Evolutionary conservation across 106 monocot species (phyloP), one percentile per base, ranked within the genome.

Genomic region (Platanthera guangdongensis): DNA sequence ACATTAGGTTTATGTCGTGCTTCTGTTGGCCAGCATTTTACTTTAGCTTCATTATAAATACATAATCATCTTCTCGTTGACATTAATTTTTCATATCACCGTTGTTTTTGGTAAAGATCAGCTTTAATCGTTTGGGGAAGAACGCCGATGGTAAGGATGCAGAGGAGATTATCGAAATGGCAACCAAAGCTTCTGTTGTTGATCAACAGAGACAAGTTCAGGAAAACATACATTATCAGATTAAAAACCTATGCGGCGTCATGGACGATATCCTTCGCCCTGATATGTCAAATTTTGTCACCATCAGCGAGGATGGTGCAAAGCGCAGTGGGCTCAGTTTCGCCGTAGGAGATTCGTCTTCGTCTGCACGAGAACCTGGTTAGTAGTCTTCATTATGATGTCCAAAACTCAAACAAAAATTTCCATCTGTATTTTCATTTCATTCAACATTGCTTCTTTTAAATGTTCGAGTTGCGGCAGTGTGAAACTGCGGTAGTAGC

Each of bases 141-240:
- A 87, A 90, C 82, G 99, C 88, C 74, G 88, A 88, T 76, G 94
- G 92, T 73, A 90, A 90, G 72, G 99, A 99, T 77, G 84, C 90
- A 32, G 92, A 94, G 21, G 94, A 94, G 84, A 89, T 94, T 59
- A 88, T 94, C 71, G 86, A 99, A 6, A 78, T 99, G 84, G 99
- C 88, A 60, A 81, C 52, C 83, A 94, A 94, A 84, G 89, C 94
- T 62, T 90, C 92, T 80, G 81, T 94, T 76, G 48, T 80, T 78
- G 94, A 94, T 83, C 99, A 99, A 79, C 83, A 81, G 82, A 94
- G 84, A 57, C 89, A 94, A 85, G 89, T 94, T 5, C 94, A 94
- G 71, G 94, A 94, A 39, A 99, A 99, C 68, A 75, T 99, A 53
- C 94, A 99, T 68, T 68, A 39, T 76, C 94, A 94, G 81, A 73